Evolutionary conservation across 2,329 filamentous ascomycete species (phyloP), one percentile per base, ranked within the genome.

Genomic region (Anisogramma anomala): DNA sequence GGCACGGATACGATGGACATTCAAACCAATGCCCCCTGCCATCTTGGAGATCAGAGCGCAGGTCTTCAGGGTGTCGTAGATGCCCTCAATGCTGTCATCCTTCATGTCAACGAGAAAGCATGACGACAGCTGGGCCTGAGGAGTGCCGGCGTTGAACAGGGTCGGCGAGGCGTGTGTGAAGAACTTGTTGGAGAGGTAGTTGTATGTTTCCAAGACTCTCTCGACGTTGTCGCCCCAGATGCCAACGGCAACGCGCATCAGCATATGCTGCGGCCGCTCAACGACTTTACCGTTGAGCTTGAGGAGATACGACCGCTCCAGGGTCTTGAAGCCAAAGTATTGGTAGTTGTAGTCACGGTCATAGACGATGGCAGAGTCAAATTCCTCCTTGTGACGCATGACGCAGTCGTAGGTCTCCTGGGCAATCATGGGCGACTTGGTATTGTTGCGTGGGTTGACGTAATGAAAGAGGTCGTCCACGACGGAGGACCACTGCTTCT

Each of bases 41-140:
- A 91, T 96, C 77, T 98, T 98, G 58, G 91, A 98, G 65, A 98
- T 98, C 86, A 98, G 89, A 52, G 91, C 91, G 66, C 91, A 98
- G 1, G 86, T 96, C 79, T 98, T 98, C 54, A 98, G 76, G 14
- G 91, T 98, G 60, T 98, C 91, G 58, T 98, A 98, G 61, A 98
- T 98, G 53, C 91, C 91, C 52, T 98, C 91, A 58, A 98, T 98
- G 65, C 88, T 95, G 68, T 98, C 91, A 38, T 94, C 88, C 72
- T 96, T 98, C 82, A 98, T 96, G 64, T 96, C 91, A 52, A 98
- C 86, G 41, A 98, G 74, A 79, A 98, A 98, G 73, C 91, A 98
- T 13, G 91, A 98, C 3, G 91, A 93, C 54, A 98, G 72, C 67
- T 98, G 91, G 33, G 87, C 81, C 57, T 91, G 82, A 33, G 91